Percentiles rank a stretch among this genome's conserved stretches.
Conservation (phyloP, 2,329 filamentous ascomycete genomes). For the Phoma herbarum region DNA sequence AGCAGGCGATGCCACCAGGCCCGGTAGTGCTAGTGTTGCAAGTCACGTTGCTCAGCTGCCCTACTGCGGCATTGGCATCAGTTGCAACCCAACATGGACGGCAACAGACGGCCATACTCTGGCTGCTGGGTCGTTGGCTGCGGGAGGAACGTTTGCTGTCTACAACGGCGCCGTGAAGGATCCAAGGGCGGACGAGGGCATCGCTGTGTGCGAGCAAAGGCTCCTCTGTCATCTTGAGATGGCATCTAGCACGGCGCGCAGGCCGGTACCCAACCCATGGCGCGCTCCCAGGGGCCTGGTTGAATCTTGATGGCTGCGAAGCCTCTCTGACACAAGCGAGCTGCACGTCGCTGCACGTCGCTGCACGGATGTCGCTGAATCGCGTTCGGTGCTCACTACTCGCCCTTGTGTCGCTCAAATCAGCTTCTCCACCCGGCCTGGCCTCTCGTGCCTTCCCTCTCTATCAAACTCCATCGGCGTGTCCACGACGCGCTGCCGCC, state of each 20-base stretch:
- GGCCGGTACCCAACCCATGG: slow-evolving; percentile 28
- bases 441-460: slow-evolving; percentile 10
- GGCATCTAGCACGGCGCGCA: slow-evolving; percentile 34
- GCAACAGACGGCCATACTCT: slow-evolving; percentile 7
- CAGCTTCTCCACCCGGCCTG: slow-evolving; percentile 16
- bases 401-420: slow-evolving; percentile 31
- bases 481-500: slow-evolving; percentile 7
- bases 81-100: neutral
- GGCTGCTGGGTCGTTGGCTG: slow-evolving; percentile 5
- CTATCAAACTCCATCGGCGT: slow-evolving; percentile 13
- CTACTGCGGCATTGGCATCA: slow-evolving; percentile 15
- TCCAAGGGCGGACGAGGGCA: slow-evolving; percentile 16
- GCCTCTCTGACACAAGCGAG: slow-evolving; percentile 36
- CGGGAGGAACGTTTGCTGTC: slow-evolving; percentile 37
- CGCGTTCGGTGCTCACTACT: slow-evolving; percentile 29
- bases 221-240: slow-evolving; percentile 25
- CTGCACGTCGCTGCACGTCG: slow-evolving; percentile 30
- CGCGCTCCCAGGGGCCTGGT: slow-evolving; percentile 40
- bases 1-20: slow-evolving; percentile 15
- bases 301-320: slow-evolving; percentile 13
- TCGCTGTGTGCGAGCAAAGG: slow-evolving; percentile 26
- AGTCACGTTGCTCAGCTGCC: slow-evolving; percentile 28
- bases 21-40: slow-evolving; percentile 31
- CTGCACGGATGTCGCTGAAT: slow-evolving; percentile 26
- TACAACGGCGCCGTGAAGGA: slow-evolving; percentile 27